Base-by-base conservation (phyloP, 2,329 filamentous ascomycete genomes). In the Beauveria asiatica region DNA sequence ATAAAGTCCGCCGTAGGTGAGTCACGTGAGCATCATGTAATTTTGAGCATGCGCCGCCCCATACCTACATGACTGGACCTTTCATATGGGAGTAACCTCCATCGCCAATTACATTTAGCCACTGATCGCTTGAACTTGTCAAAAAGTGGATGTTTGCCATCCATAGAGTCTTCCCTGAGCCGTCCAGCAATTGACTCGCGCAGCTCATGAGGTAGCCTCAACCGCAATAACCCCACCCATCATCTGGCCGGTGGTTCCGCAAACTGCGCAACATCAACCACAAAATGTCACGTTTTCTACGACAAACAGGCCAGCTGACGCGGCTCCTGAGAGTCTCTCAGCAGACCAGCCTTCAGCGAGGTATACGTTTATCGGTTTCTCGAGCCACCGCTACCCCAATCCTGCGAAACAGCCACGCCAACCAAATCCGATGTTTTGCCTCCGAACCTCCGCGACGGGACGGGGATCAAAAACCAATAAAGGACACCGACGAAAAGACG, bases 291-390 rank as follows among this genome's bases (percentile, higher is more conserved):
- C 83, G 83, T 68, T 77, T 86, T 69, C 76, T 88, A 66, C 83
- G 85, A 72, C 83, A 84, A 73, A 81, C 86, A 72, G 83, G 83
- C 77, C 82, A 83, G 72, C 75, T 89, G 71, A 83, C 83, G 75
- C 81, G 82, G 72, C 78, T 84, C 69, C 82, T 83, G 62, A 81
- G 81, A 72, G 75, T 80, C 66, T 79, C 80, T 65, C 75, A 81
- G 69, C 79, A 80, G 69, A 74, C 76, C 67, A 74, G 80, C 63
- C 73, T 80, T 59, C 77, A 79, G 68, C 74, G 77, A 63, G 76
- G 76, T 46, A 65, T 74, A 69, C 76, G 70, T 30, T 64, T 70
- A 13, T 63, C 67, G 19, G 63, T 70, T 57, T 68, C 71, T 58
- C 67, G 69, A 56, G 65, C 67, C 60, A 73, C 69, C 70, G 71